phyloP scores from a whole-genome alignment of 2,329 filamentous ascomycete genomes.

The Fusarium ambrosium region DNA sequence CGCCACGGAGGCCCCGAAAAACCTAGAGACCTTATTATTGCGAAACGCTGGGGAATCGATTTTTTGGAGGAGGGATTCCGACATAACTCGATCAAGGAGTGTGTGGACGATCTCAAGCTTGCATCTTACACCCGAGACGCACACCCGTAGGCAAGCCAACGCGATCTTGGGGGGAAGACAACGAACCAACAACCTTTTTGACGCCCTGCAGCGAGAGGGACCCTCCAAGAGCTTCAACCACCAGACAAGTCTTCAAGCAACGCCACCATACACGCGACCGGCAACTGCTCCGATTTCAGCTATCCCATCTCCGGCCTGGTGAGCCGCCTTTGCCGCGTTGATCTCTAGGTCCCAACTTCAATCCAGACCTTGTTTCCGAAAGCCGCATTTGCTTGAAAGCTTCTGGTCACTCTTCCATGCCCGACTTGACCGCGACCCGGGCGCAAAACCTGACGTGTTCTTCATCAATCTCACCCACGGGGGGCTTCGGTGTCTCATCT shows the following conservation, averaged over 20 bases:
- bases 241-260: background rate
- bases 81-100: background rate
- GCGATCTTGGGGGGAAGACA: background rate
- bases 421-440: background rate
- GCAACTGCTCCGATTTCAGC: slow-evolving; percentile 1
- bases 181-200: slow-evolving; percentile 11
- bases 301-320: slow-evolving; percentile 22
- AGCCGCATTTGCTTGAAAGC: background rate
- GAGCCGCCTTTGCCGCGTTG: slow-evolving; percentile 34
- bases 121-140: slow-evolving; percentile 6
- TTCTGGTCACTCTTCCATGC: background rate
- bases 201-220: slow-evolving; percentile 1
- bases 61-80: background rate
- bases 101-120: background rate
- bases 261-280: slow-evolving; percentile 19
- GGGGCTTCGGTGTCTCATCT: background rate
- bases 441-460: background rate
- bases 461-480: background rate
- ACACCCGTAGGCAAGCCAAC: background rate
- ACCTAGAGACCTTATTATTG: background rate
- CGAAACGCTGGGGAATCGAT: background rate
- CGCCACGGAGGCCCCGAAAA: slow-evolving; percentile 16
- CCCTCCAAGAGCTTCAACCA: background rate
- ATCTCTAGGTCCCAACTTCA: slow-evolving; percentile 14
- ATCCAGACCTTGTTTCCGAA: slow-evolving; percentile 12